Percentiles rank a stretch among this genome's conserved stretches.
phyloP scores from a whole-genome alignment of 2,329 filamentous ascomycete genomes.

The Pseudogymnoascus sp. region DNA sequence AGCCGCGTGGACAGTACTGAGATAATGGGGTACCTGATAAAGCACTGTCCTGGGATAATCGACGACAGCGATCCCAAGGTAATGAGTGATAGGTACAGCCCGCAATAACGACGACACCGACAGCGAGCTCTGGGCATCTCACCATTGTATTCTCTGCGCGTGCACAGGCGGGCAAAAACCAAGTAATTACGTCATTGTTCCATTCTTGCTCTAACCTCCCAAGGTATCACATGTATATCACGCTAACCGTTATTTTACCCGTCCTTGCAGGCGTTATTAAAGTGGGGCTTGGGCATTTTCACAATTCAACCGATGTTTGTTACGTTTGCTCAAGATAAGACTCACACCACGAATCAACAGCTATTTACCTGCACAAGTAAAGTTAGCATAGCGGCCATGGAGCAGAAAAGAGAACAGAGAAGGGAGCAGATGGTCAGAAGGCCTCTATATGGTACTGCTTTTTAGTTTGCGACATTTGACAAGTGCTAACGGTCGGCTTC shows the following conservation, averaged over 20 bases:
- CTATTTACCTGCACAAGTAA: neutral
- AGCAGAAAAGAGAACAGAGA: constrained; percentile 25
- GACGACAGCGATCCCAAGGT: neutral
- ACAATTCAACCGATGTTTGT: neutral
- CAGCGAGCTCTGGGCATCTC: neutral
- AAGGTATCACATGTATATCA: constrained; percentile 3
- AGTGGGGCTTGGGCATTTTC: neutral
- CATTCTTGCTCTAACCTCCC: constrained; percentile 1
- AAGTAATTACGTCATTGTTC: neutral
- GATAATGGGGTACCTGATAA: neutral
- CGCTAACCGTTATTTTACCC: neutral
- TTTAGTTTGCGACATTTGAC: constrained; percentile 19
- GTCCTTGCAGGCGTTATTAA: neutral
- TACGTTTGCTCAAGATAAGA: neutral
- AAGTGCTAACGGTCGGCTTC: constrained; percentile 16
- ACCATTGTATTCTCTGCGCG: neutral
- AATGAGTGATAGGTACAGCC: neutral
- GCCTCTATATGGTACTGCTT: constrained; percentile 32
- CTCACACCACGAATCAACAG: neutral
- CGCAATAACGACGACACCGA: neutral
- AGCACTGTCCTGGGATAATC: neutral
- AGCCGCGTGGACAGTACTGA: neutral
- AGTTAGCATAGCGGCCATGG: neutral
- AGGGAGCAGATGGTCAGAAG: constrained; percentile 32
- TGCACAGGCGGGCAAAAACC: neutral